Percentiles rank a stretch among this genome's conserved stretches.
Conservation (phyloP, 768 basidiomycete genomes). For the Astraeus odoratus region DNA sequence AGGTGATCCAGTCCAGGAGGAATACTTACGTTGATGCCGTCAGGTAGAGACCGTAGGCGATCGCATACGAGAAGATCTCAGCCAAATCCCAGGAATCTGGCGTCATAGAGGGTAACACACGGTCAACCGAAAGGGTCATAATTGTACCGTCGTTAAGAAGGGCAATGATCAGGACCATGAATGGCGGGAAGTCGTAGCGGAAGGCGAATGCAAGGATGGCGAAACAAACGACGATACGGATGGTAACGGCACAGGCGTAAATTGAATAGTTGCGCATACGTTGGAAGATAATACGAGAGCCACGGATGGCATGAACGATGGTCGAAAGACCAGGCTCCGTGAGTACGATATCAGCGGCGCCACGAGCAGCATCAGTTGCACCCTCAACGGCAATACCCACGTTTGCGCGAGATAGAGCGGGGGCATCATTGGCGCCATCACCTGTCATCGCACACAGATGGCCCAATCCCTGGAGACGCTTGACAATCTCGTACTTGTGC, state of each 20-base stretch:
- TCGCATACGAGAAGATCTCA: conserved; percentile 93
- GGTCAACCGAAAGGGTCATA: conserved; percentile 96
- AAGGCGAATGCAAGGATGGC: conserved; percentile 92
- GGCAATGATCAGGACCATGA: conserved; percentile 99
- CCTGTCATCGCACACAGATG: conserved; percentile 99
- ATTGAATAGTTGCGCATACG: conserved; percentile 99
- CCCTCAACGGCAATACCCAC: conserved; percentile 99
- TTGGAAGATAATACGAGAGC: conserved; percentile 98
- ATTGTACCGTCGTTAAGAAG: conserved; percentile 97
- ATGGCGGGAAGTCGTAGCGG: conserved; percentile 98
- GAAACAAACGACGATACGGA: conserved; percentile 98
- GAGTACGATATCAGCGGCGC: conserved; percentile 96
- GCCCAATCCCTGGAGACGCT: conserved; percentile 93
- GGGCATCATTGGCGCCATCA: conserved; percentile 98
- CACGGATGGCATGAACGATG: conserved; percentile 97
- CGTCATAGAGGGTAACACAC: conserved; percentile 86
- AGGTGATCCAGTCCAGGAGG: conserved; percentile 2
- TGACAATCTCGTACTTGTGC: conserved; percentile 99
- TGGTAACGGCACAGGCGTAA: conserved; percentile 93
- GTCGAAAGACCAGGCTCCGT: conserved; percentile 98
- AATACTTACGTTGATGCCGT: conserved; percentile 77
- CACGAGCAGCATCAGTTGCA: conserved; percentile 97
- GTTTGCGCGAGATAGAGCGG: conserved; percentile 95
- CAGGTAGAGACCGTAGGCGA: conserved; percentile 93
- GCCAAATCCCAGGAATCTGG: conserved; percentile 95